phyloP scores from a whole-genome alignment of 1,139 yeast genomes.

The Groenewaldozyma sp. region DNA sequence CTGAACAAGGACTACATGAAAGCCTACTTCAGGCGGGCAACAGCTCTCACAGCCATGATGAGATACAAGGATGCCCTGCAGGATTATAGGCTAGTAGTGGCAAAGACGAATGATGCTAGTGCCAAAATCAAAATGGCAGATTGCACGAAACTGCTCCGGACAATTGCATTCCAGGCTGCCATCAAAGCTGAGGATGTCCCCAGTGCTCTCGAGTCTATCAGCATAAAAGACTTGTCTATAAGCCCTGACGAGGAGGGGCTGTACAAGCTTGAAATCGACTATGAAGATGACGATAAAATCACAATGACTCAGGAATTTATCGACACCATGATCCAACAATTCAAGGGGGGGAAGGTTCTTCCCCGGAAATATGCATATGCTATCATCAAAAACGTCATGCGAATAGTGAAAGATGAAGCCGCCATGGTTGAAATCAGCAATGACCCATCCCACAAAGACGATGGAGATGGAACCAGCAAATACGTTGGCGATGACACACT shows the following conservation, averaged over 20 bases:
- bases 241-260: slow-evolving; percentile 35
- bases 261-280: slow-evolving; percentile 44
- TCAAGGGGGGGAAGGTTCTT: slow-evolving; percentile 62
- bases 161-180: slow-evolving; percentile 78
- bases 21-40: slow-evolving; percentile 76
- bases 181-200: slow-evolving; percentile 61
- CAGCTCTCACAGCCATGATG: slow-evolving; percentile 67
- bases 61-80: slow-evolving; percentile 65
- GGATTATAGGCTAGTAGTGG: slow-evolving; percentile 59
- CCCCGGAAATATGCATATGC: slow-evolving; percentile 82
- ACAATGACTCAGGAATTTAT: slow-evolving; percentile 46
- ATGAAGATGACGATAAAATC: slow-evolving; percentile 19
- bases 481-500: slow-evolving; percentile 5
- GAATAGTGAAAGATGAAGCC: slow-evolving; percentile 54
- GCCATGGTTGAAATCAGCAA: slow-evolving; percentile 66
- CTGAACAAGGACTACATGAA: slow-evolving; percentile 62
- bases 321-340: slow-evolving; percentile 53
- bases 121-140: slow-evolving; percentile 58
- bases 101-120: slow-evolving; percentile 50
- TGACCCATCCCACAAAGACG: slow-evolving; percentile 28
- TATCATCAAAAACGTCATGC: slow-evolving; percentile 63
- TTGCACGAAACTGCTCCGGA: slow-evolving; percentile 58
- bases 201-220: slow-evolving; percentile 37
- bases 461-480: too few relatives aligned
- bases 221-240: slow-evolving; percentile 36